Percentiles rank a stretch among this genome's conserved stretches.
These are phyloP conservation scores for Colletotrichum sp. DNA, from an alignment of 2,329 filamentous ascomycete species.

Conservation along the genomic window DNA sequence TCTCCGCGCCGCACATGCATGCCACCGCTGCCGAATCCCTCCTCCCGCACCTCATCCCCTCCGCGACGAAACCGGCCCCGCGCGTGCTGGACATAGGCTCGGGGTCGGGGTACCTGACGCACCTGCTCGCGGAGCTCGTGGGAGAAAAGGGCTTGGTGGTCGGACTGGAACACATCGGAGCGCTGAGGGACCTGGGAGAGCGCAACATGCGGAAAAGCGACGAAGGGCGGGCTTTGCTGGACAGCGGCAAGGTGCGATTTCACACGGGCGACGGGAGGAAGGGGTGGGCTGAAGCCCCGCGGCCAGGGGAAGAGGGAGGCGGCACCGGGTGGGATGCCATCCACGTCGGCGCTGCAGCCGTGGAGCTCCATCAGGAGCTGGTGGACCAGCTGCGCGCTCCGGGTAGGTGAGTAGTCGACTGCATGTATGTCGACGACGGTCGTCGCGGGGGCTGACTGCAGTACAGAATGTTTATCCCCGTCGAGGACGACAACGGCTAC, in stretches of 20 bases:
- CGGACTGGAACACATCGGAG: constrained; percentile 76
- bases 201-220: constrained; percentile 69
- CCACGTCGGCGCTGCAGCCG: constrained; percentile 89
- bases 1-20: constrained; percentile 68
- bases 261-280: constrained; percentile 76
- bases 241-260: constrained; percentile 71
- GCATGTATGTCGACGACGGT: not conserved
- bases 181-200: constrained; percentile 66
- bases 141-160: constrained; percentile 61
- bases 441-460: not conserved
- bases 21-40: constrained; percentile 58
- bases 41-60: constrained; percentile 47
- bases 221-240: constrained; percentile 64
- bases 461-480: constrained; percentile 76
- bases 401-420: constrained; percentile 57
- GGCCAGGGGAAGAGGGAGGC: constrained; percentile 51
- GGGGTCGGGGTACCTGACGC: constrained; percentile 84
- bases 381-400: constrained; percentile 80
- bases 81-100: constrained; percentile 77
- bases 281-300: constrained; percentile 59
- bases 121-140: constrained; percentile 82
- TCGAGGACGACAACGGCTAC: constrained; percentile 56
- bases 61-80: constrained; percentile 36
- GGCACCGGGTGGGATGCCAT: constrained; percentile 83
- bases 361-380: constrained; percentile 72